Evolutionary conservation across 2,329 filamentous ascomycete species (phyloP).

Genomic region (Geosmithia putterillii): DNA sequence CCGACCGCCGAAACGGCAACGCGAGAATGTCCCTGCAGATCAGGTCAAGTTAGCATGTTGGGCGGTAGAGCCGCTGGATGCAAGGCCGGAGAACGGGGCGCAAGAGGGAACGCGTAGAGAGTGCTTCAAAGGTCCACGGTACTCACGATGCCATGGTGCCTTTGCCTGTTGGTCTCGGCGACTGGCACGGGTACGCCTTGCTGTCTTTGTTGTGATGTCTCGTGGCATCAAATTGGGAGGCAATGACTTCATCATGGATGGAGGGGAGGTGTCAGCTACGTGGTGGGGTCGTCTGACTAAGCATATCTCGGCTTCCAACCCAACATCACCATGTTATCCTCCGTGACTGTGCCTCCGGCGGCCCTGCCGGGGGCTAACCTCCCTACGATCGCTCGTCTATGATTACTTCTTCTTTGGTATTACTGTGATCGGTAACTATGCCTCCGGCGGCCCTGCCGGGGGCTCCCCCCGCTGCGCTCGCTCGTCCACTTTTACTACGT

Average conservation of each 20-base stretch:
- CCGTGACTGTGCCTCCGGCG: too few species aligned
- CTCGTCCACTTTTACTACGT: too few species aligned
- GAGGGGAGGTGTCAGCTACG: neutral
- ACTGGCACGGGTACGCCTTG: neutral
- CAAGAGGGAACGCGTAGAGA: neutral
- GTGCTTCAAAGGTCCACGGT: neutral
- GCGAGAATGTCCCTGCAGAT: constrained; percentile 48
- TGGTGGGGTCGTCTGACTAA: neutral
- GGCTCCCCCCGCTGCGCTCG: too few species aligned
- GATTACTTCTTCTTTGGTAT: too few species aligned
- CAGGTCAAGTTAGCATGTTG: too few species aligned
- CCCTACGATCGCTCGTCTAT: too few species aligned
- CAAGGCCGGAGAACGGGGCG: too few species aligned
- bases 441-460: too few species aligned
- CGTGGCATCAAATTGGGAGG: neutral
- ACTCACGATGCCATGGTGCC: neutral
- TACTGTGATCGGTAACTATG: too few species aligned
- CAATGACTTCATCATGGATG: neutral
- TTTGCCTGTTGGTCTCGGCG: neutral
- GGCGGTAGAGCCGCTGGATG: too few species aligned
- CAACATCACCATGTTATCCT: too few species aligned
- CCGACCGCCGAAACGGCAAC: constrained; percentile 80
- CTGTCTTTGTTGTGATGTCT: neutral
- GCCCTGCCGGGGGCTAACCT: too few species aligned
- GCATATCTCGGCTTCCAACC: neutral